A percentile compares a stretch with the other conserved stretches of the same genome.
phyloP scores from a whole-genome alignment of 371 early-diverging fungal species.

The Encephalitozoon intestinalis region DNA sequence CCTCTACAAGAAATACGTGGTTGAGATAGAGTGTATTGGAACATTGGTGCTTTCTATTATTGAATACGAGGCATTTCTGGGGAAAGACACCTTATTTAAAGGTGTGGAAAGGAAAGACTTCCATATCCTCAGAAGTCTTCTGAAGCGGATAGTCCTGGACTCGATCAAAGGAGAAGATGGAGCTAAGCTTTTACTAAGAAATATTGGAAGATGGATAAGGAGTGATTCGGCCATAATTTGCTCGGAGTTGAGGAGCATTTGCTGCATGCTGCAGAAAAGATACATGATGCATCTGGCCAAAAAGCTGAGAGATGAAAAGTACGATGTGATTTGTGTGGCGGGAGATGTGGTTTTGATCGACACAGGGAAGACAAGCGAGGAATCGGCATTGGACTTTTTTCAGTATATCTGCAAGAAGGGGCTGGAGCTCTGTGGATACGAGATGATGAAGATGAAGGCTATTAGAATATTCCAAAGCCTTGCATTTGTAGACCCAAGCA shows the following conservation, averaged over 20 bases:
- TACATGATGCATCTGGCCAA: slow-evolving; percentile 30
- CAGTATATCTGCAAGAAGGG: slow-evolving; percentile 23
- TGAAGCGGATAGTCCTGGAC: slow-evolving; percentile 32
- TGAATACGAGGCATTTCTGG: slow-evolving; percentile 29
- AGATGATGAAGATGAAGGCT: slow-evolving; percentile 26
- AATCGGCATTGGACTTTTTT: slow-evolving; percentile 7
- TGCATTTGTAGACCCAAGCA: slow-evolving; percentile 17
- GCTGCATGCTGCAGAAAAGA: slow-evolving; percentile 40
- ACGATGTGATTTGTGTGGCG: slow-evolving; percentile 34
- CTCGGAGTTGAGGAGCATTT: slow-evolving; percentile 18
- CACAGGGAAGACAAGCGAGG: slow-evolving; percentile 24
- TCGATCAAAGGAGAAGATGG: slow-evolving; percentile 2
- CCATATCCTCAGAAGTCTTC: slow-evolving; percentile 10
- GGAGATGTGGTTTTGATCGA: slow-evolving; percentile 35
- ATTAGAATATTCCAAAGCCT: slow-evolving; percentile 41
- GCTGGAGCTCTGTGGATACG: neutral
- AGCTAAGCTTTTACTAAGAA: slow-evolving; percentile 14
- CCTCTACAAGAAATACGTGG: slow-evolving; percentile 7
- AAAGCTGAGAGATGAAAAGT: slow-evolving; percentile 19
- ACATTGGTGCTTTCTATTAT: slow-evolving; percentile 45
- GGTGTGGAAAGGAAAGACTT: slow-evolving; percentile 38
- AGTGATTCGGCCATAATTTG: slow-evolving; percentile 37
- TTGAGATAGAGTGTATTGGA: slow-evolving; percentile 38
- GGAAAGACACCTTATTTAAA: slow-evolving; percentile 1
- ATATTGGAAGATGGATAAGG: slow-evolving; percentile 34